These are phyloP conservation scores for Boletellus deceptivus DNA, from an alignment of 1,284 basidiomycete genomes.

Conservation along the genomic window DNA sequence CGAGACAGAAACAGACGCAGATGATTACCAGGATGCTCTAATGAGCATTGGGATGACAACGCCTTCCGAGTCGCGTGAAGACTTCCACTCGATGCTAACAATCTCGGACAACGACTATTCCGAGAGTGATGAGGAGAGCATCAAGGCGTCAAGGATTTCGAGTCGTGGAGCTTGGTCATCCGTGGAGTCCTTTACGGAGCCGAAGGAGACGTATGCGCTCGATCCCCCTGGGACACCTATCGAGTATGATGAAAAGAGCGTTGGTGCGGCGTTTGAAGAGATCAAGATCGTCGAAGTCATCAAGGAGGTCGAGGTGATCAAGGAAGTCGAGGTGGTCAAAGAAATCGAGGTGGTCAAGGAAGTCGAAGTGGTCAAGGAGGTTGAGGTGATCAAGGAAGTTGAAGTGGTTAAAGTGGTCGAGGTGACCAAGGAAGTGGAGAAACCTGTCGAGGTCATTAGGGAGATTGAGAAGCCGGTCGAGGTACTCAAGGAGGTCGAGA, in stretches of 20 bases:
- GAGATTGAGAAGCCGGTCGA: constrained; percentile 30
- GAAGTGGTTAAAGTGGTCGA: constrained; percentile 27
- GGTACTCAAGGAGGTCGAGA: constrained; percentile 33
- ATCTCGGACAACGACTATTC: constrained; percentile 66
- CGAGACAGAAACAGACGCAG: constrained; percentile 67
- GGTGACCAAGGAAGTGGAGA: constrained; percentile 28
- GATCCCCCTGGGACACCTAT: constrained; percentile 11
- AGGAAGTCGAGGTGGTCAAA: constrained; percentile 24
- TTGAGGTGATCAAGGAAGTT: constrained; percentile 26
- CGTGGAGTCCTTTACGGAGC: constrained; percentile 19
- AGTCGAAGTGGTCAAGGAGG: constrained; percentile 24
- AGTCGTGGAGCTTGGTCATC: constrained; percentile 37
- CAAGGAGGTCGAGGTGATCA: constrained; percentile 27
- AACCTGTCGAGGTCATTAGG: constrained; percentile 11
- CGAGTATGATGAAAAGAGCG: constrained; percentile 41
- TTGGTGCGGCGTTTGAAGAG: constrained; percentile 36
- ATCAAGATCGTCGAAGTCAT: constrained; percentile 31
- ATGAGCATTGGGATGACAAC: constrained; percentile 69
- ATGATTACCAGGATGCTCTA: constrained; percentile 82
- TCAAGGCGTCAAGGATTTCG: constrained; percentile 57
- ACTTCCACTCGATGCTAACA: constrained; percentile 75
- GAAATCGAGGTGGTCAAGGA: constrained; percentile 27
- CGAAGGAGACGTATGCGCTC: constrained; percentile 1
- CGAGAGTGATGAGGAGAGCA: constrained; percentile 60
- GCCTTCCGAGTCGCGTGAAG: constrained; percentile 57